These are phyloP conservation scores for Rubia occidens DNA, from an alignment of 305 asterid genomes.

Conservation along the genomic window DNA sequence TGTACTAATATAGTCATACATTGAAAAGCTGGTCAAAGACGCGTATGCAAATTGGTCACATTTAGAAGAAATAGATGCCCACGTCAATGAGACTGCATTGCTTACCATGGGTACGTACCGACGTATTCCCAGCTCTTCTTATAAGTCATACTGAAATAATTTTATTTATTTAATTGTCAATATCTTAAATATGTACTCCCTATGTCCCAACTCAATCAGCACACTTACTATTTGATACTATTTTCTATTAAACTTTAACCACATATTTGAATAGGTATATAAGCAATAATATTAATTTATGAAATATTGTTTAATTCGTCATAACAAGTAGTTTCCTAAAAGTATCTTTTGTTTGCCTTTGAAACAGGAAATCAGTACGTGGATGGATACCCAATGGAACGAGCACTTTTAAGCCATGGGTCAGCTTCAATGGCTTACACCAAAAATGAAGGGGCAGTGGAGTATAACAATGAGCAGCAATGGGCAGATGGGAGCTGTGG, in stretches of 20 bases:
- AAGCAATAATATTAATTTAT: too few species aligned
- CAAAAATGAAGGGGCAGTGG: slow-evolving; percentile 12
- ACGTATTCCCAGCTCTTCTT: too few species aligned
- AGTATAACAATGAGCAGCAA: slow-evolving; percentile 4
- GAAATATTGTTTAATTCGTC: too few species aligned
- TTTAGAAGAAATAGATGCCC: slow-evolving; percentile 41
- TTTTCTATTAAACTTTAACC: too few species aligned
- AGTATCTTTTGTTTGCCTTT: too few species aligned
- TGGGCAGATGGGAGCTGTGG: slow-evolving; percentile 9
- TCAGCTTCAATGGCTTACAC: not conserved
- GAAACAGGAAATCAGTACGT: slow-evolving; percentile 23
- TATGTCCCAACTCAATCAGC: too few species aligned
- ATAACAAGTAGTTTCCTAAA: too few species aligned
- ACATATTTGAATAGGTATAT: too few species aligned
- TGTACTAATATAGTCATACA: slow-evolving; percentile 20
- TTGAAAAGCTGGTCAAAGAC: slow-evolving; percentile 34
- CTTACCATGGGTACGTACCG: slow-evolving; percentile 26
- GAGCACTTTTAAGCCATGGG: slow-evolving; percentile 16
- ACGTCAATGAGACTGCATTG: slow-evolving; percentile 23
- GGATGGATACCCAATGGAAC: slow-evolving; percentile 11
- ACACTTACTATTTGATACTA: too few species aligned
- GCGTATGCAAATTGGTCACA: slow-evolving; percentile 46
- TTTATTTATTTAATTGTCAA: too few species aligned
- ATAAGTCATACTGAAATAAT: too few species aligned
- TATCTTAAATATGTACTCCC: too few species aligned